Evolutionary conservation across 768 basidiomycete species (phyloP).

Genomic region (Trametes villosa): DNA sequence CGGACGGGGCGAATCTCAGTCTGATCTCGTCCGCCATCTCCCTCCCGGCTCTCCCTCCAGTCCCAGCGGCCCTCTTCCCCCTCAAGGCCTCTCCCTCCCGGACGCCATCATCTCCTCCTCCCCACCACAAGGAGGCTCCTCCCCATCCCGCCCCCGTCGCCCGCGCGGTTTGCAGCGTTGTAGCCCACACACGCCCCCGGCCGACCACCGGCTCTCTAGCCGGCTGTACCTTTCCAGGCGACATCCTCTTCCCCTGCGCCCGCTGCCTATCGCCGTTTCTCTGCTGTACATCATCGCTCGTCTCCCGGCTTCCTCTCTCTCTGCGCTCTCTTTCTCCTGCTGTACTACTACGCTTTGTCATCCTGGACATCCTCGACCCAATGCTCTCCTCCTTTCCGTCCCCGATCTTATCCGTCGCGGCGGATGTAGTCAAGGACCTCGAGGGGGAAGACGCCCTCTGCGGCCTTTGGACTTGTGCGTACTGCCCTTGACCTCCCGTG

Average conservation of each 20-base stretch:
- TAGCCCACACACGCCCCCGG: not conserved
- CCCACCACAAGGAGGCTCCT: not conserved
- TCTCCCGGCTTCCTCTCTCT: constrained; percentile 15
- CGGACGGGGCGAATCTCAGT: not conserved
- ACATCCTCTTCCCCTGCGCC: not conserved
- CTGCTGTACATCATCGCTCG: constrained; percentile 10
- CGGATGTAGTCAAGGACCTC: constrained; percentile 68
- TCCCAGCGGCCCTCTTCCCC: not conserved
- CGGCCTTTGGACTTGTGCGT: constrained; percentile 70
- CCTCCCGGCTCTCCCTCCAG: not conserved
- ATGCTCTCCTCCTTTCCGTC: constrained; percentile 60
- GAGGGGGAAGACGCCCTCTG: constrained; percentile 70
- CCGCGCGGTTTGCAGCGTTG: not conserved
- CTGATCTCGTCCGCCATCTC: not conserved
- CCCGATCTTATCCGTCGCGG: constrained; percentile 68
- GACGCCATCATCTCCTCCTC: not conserved
- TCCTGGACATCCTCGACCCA: constrained; percentile 16
- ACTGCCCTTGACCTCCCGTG: constrained; percentile 3
- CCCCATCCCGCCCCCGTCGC: not conserved
- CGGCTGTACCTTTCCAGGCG: constrained; percentile 2
- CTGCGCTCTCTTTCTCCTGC: constrained; percentile 8
- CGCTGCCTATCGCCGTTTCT: not conserved
- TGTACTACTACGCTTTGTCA: constrained; percentile 19
- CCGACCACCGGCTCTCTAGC: not conserved
- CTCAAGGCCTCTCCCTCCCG: not conserved